Conservation (phyloP, 192 early-diverging fungal genomes). For the Coemansia sp. region DNA sequence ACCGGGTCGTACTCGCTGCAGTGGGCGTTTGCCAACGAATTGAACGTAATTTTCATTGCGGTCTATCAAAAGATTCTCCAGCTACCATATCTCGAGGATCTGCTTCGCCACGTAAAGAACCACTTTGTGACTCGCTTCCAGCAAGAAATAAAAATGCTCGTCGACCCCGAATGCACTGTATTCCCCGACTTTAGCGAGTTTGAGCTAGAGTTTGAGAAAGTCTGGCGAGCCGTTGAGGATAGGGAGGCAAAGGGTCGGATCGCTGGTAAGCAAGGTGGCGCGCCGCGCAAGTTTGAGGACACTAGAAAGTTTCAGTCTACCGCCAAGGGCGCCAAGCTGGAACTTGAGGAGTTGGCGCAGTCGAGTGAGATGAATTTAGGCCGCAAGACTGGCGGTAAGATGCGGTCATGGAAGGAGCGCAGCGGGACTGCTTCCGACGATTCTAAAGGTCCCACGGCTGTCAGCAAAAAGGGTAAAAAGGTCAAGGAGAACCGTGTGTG, state of each 20-base stretch:
- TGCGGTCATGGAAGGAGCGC: slow-evolving; percentile 39
- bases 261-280: slow-evolving; percentile 35
- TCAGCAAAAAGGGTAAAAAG: slow-evolving; percentile 50
- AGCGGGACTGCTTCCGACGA: slow-evolving; percentile 3
- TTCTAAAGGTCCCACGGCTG: slow-evolving; percentile 7
- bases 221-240: slow-evolving; percentile 67
- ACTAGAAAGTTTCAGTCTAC: slow-evolving; percentile 73
- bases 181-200: slow-evolving; percentile 55
- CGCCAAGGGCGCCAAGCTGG: slow-evolving; percentile 56
- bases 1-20: slow-evolving; percentile 68
- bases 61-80: slow-evolving; percentile 87
- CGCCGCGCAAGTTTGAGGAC: slow-evolving; percentile 77
- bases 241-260: slow-evolving; percentile 53
- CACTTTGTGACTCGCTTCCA: slow-evolving; percentile 66
- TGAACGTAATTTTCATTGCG: slow-evolving; percentile 78
- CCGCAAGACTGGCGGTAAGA: slow-evolving; percentile 20
- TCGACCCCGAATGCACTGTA: slow-evolving; percentile 9
- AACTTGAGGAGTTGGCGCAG: slow-evolving; percentile 48
- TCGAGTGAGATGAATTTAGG: slow-evolving; percentile 21
- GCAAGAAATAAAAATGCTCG: slow-evolving; percentile 23
- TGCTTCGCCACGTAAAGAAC: slow-evolving; percentile 66
- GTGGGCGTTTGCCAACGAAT: slow-evolving; percentile 80
- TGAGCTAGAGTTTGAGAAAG: slow-evolving; percentile 68
- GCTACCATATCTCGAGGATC: slow-evolving; percentile 80
- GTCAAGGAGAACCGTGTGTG: slow-evolving; percentile 69